A percentile compares a stretch with the other conserved stretches of the same genome.
phyloP scores from a whole-genome alignment of 768 basidiomycete species.

The Phlebiopsis flavidoalba region DNA sequence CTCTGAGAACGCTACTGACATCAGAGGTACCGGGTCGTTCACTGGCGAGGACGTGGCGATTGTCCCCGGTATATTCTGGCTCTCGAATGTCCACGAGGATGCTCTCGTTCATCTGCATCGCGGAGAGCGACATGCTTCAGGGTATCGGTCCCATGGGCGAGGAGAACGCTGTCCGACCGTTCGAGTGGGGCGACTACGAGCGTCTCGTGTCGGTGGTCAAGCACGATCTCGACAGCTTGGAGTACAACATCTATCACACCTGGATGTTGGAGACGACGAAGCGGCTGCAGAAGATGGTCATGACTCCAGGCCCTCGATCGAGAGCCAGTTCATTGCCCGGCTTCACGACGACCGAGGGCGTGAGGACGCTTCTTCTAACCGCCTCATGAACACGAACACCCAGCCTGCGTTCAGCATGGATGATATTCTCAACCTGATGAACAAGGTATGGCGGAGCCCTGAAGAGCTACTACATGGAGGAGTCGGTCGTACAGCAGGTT shows the following conservation, averaged over 20 bases:
- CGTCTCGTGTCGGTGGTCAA: constrained; percentile 96
- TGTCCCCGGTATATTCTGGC: constrained; percentile 96
- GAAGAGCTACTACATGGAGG: constrained; percentile 98
- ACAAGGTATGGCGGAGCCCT: constrained; percentile 98
- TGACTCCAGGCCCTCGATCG: constrained; percentile 91
- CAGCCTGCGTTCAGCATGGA: constrained; percentile 97
- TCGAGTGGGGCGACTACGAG: constrained; percentile 97
- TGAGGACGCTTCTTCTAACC: constrained; percentile 90
- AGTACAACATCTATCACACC: constrained; percentile 99
- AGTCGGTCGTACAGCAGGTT: constrained; percentile 93
- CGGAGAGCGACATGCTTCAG: constrained; percentile 98
- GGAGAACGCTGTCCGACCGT: constrained; percentile 85
- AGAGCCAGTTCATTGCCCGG: constrained; percentile 97
- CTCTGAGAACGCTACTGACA: constrained; percentile 11
- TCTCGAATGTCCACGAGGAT: constrained; percentile 99
- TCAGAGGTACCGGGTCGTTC: constrained; percentile 57
- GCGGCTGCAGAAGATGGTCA: constrained; percentile 93
- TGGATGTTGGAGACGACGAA: constrained; percentile 99
- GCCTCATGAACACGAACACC: constrained; percentile 79
- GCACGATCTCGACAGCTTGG: constrained; percentile 95
- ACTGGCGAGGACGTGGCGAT: constrained; percentile 90
- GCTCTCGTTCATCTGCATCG: constrained; percentile 97
- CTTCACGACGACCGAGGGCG: constrained; percentile 93
- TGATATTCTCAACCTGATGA: constrained; percentile 92
- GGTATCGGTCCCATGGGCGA: constrained; percentile 97